A percentile compares a stretch with the other conserved stretches of the same genome.
These are phyloP conservation scores for Mikania micrantha DNA, from an alignment of 129 eudicot species.

Conservation along the genomic window DNA sequence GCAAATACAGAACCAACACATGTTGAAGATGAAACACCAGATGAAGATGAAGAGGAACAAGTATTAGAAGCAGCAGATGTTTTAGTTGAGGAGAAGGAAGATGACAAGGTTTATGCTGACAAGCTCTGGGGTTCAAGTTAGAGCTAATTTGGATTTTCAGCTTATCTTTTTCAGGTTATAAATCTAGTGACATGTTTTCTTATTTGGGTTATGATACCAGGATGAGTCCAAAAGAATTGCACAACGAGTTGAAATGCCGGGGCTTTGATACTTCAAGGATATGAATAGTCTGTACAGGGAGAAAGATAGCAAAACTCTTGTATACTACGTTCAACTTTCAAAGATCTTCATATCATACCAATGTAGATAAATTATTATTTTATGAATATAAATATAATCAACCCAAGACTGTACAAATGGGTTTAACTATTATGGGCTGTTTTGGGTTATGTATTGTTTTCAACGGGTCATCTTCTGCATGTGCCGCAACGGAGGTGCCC, in stretches of 20 bases:
- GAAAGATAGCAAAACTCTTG: neutral
- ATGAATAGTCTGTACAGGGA: neutral
- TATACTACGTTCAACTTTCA: neutral
- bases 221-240: neutral
- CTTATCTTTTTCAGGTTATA: neutral
- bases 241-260: neutral
- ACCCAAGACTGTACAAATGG: neutral
- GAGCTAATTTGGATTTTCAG: neutral
- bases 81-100: conserved; percentile 54
- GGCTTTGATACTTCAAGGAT: neutral
- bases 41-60: conserved; percentile 56
- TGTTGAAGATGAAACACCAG: conserved; percentile 52
- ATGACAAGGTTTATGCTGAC: conserved; percentile 81
- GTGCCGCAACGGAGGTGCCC: too few species aligned
- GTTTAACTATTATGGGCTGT: too few species aligned
- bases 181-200: neutral
- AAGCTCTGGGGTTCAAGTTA: conserved; percentile 73
- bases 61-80: conserved; percentile 29
- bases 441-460: neutral
- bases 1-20: conserved; percentile 17
- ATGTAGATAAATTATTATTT: neutral
- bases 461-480: too few species aligned
- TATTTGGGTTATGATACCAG: neutral
- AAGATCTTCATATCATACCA: neutral
- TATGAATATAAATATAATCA: neutral